Percentiles rank a stretch among this genome's conserved stretches.
These are phyloP conservation scores for Pseudogymnoascus sp. DNA, from an alignment of 2,329 filamentous ascomycete genomes.

Conservation along the genomic window DNA sequence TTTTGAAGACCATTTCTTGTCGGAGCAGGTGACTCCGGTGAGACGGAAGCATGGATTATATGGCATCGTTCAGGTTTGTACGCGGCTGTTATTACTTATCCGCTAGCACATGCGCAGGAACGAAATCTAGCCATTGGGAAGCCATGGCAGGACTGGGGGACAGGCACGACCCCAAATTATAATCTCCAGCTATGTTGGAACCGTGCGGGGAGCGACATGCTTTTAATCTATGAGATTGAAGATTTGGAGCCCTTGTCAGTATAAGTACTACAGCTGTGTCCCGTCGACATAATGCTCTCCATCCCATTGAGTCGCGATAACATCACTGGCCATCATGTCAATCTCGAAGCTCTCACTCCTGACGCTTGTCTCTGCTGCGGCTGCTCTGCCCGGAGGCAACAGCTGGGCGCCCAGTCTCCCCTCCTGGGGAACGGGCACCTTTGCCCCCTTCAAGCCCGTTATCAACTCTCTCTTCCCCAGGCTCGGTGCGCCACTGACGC, in stretches of 20 bases:
- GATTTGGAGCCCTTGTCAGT: not conserved
- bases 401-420: constrained; percentile 96
- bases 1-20: not conserved
- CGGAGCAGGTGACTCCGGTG: not conserved
- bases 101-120: not conserved
- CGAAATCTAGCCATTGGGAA: constrained; percentile 8
- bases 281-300: not conserved
- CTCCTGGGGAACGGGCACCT: constrained; percentile 74
- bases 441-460: constrained; percentile 78
- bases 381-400: constrained; percentile 84
- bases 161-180: not conserved
- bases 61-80: not conserved
- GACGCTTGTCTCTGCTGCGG: constrained; percentile 27
- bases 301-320: constrained; percentile 4
- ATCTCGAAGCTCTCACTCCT: constrained; percentile 31
- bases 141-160: not conserved
- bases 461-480: constrained; percentile 14
- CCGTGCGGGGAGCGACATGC: not conserved
- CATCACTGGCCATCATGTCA: constrained; percentile 48
- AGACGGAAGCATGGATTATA: constrained; percentile 3
- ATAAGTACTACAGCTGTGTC: not conserved
- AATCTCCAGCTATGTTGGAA: constrained; percentile 1
- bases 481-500: constrained; percentile 13
- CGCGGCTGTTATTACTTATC: not conserved
- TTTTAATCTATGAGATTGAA: constrained; percentile 1